Evolutionary conservation across 2,329 filamentous ascomycete species (phyloP).

Genomic region (Dothideomycetes sp.): DNA sequence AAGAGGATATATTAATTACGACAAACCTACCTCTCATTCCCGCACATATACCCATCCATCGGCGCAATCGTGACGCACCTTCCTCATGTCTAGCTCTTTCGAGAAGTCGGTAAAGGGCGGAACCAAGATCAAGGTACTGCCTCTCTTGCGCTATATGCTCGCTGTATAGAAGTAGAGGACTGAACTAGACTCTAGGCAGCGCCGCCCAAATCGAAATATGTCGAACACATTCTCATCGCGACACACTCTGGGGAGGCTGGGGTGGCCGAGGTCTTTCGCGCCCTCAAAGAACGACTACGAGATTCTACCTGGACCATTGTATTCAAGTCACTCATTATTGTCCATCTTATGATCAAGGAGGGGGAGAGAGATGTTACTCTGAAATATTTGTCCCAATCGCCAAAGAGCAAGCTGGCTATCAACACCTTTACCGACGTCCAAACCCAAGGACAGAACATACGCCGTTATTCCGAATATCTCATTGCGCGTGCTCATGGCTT

Average conservation of each 20-base stretch:
- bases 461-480: conserved; percentile 82
- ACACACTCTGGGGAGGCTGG: conserved; percentile 92
- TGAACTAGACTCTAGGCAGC: conserved; percentile 33
- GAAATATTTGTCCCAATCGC: conserved; percentile 70
- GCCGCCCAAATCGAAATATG: conserved; percentile 96
- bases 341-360: conserved; percentile 96
- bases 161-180: background rate
- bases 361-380: conserved; percentile 83
- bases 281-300: conserved; percentile 74
- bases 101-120: conserved; percentile 99
- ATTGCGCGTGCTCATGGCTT: conserved; percentile 72
- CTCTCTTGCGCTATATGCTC: background rate
- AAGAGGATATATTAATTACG: background rate
- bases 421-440: conserved; percentile 91
- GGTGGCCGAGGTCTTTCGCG: conserved; percentile 90
- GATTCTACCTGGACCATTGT: conserved; percentile 99
- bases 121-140: conserved; percentile 83
- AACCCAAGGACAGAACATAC: conserved; percentile 88
- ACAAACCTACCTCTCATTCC: conserved; percentile 5
- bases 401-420: conserved; percentile 66
- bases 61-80: background rate
- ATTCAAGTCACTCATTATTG: conserved; percentile 92
- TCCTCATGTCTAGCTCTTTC: conserved; percentile 69
- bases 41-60: no score
- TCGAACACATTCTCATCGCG: conserved; percentile 92